These are phyloP conservation scores for Lathyrus aphaca DNA, from an alignment of 306 rosid species.

Conservation along the genomic window DNA sequence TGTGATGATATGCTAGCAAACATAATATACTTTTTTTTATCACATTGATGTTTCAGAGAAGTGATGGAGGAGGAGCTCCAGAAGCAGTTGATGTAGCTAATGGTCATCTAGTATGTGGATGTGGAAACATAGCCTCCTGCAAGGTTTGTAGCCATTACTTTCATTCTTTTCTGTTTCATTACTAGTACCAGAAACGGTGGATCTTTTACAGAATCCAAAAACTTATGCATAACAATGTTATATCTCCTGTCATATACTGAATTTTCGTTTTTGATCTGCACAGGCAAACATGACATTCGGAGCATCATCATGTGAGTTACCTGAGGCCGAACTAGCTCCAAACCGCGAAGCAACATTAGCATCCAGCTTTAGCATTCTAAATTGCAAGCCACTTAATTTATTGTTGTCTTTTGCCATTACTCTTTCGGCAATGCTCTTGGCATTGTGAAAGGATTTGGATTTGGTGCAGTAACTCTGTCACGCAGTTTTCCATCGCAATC, in stretches of 20 bases:
- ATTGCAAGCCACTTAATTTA: slow-evolving; percentile 39
- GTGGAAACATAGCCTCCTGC: slow-evolving; percentile 64
- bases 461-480: background rate
- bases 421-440: slow-evolving; percentile 36
- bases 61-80: slow-evolving; percentile 79
- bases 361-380: slow-evolving; percentile 40
- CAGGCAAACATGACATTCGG: slow-evolving; percentile 71
- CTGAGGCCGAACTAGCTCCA: slow-evolving; percentile 48
- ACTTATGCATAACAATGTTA: no score
- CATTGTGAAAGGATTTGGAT: slow-evolving; percentile 18
- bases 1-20: background rate
- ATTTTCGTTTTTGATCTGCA: slow-evolving; percentile 14
- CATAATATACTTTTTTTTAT: background rate
- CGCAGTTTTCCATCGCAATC: background rate
- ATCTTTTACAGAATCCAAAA: no score
- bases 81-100: slow-evolving; percentile 64
- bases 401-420: slow-evolving; percentile 41
- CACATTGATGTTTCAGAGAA: slow-evolving; percentile 56
- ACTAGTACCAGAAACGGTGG: no score
- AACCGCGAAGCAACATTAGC: background rate
- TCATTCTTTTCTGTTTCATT: background rate
- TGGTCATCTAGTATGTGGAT: slow-evolving; percentile 71
- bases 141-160: slow-evolving; percentile 51
- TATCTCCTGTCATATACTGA: background rate
- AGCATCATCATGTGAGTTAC: slow-evolving; percentile 48